These are phyloP conservation scores for Huntiella decipiens DNA, from an alignment of 2,329 filamentous ascomycete genomes.

Conservation along the genomic window DNA sequence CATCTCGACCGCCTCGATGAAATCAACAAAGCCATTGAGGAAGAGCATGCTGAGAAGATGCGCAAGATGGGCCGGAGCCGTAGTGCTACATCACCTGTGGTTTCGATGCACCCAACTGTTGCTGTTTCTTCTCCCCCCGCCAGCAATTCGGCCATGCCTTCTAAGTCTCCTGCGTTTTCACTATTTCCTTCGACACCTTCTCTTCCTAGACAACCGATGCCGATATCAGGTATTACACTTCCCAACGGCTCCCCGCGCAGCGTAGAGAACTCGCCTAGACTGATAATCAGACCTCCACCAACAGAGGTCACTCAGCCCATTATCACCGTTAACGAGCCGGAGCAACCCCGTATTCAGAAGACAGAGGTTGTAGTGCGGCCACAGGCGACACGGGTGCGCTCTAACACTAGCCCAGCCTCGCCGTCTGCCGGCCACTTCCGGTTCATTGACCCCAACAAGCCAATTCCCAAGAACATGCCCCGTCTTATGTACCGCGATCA, in stretches of 20 bases:
- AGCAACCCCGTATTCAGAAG: constrained; percentile 1
- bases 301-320: not conserved
- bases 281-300: not conserved
- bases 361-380: constrained; percentile 2
- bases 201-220: constrained; percentile 10
- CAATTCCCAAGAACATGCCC: constrained; percentile 9
- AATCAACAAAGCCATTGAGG: constrained; percentile 23
- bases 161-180: constrained; percentile 25
- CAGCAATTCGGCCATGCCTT: not conserved
- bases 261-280: not conserved
- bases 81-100: constrained; percentile 9
- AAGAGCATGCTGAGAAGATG: constrained; percentile 8
- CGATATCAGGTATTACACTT: constrained; percentile 5
- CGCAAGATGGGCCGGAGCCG: constrained; percentile 4
- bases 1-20: constrained; percentile 38
- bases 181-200: constrained; percentile 24
- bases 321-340: not conserved
- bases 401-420: constrained; percentile 35
- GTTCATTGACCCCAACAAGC: constrained; percentile 8
- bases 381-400: constrained; percentile 21
- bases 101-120: constrained; percentile 4
- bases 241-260: not conserved
- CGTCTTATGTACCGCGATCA: constrained; percentile 8
- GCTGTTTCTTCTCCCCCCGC: not conserved
- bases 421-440: constrained; percentile 8